These are phyloP conservation scores for Erythrobasidium hasegawianum DNA, from an alignment of 1,284 basidiomycete species.

Conservation along the genomic window DNA sequence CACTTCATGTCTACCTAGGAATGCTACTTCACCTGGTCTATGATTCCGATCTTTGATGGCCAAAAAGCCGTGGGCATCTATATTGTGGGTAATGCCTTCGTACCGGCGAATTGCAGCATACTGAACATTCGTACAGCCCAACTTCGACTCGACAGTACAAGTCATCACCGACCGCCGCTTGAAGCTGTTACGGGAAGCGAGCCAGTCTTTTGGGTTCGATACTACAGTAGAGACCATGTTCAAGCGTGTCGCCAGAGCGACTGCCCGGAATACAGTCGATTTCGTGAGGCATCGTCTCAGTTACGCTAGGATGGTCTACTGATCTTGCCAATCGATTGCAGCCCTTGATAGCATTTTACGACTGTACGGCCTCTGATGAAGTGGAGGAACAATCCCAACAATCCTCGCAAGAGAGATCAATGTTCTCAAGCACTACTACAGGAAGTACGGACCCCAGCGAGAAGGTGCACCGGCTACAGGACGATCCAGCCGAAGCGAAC, in stretches of 20 bases:
- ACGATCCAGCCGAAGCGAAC: neutral
- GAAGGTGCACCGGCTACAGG: neutral
- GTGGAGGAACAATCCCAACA: constrained; percentile 14
- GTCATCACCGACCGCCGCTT: constrained; percentile 41
- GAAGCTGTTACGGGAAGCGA: constrained; percentile 38
- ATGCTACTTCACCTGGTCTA: constrained; percentile 43
- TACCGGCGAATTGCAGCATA: neutral
- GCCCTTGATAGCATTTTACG: constrained; percentile 25
- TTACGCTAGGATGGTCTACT: too few relatives aligned
- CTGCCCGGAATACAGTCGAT: constrained; percentile 4
- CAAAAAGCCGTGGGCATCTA: constrained; percentile 32
- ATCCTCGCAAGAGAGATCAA: neutral
- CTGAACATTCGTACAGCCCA: constrained; percentile 35
- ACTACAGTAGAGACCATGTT: constrained; percentile 12
- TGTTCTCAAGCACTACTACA: neutral
- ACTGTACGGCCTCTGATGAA: constrained; percentile 28
- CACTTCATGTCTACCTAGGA: too few relatives aligned
- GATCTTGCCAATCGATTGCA: too few relatives aligned
- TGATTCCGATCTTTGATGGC: constrained; percentile 38
- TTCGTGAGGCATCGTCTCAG: neutral
- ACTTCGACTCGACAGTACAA: constrained; percentile 41
- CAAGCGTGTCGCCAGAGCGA: constrained; percentile 1
- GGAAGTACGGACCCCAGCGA: neutral
- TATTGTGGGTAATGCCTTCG: neutral
- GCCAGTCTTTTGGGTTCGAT: constrained; percentile 32